Conservation (phyloP, 768 basidiomycete genomes). For the Podaxis sp. region DNA sequence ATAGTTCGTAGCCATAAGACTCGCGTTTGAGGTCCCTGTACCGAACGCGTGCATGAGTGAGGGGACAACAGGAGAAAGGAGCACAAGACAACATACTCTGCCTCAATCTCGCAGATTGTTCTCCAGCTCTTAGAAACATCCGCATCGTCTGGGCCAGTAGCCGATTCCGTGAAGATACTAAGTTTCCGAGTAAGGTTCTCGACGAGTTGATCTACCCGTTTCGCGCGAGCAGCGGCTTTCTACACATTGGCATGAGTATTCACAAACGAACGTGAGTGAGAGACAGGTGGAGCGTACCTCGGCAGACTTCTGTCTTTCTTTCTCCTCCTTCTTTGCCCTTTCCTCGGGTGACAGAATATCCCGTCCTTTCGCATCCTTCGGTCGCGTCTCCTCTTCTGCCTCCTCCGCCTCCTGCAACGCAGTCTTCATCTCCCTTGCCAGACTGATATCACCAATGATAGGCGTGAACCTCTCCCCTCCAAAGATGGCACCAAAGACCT, state of each 20-base stretch:
- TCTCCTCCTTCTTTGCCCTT: slow-evolving; percentile 70
- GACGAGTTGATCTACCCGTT: slow-evolving; percentile 71
- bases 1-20: slow-evolving; percentile 81
- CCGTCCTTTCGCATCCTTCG: slow-evolving; percentile 48
- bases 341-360: slow-evolving; percentile 65
- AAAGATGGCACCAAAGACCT: slow-evolving; percentile 79
- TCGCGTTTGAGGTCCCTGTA: slow-evolving; percentile 76
- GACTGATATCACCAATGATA: slow-evolving; percentile 84
- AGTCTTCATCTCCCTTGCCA: slow-evolving; percentile 90
- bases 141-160: slow-evolving; percentile 59
- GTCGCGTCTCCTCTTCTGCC: slow-evolving; percentile 45
- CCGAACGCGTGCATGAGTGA: slow-evolving; percentile 4
- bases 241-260: slow-evolving; percentile 22
- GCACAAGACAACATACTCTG: slow-evolving; percentile 52
- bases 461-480: slow-evolving; percentile 84
- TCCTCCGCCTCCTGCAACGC: slow-evolving; percentile 87
- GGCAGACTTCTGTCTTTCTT: slow-evolving; percentile 52
- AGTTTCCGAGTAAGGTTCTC: slow-evolving; percentile 80
- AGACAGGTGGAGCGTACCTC: slow-evolving; percentile 49
- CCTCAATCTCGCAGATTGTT: slow-evolving; percentile 76
- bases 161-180: slow-evolving; percentile 83
- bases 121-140: slow-evolving; percentile 72
- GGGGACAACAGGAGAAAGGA: background rate
- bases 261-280: slow-evolving; percentile 9
- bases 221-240: slow-evolving; percentile 78